Evolutionary conservation across 768 basidiomycete species (phyloP), one percentile per base, ranked within the genome.

Genomic region (Kwoniella mangroviensis): DNA sequence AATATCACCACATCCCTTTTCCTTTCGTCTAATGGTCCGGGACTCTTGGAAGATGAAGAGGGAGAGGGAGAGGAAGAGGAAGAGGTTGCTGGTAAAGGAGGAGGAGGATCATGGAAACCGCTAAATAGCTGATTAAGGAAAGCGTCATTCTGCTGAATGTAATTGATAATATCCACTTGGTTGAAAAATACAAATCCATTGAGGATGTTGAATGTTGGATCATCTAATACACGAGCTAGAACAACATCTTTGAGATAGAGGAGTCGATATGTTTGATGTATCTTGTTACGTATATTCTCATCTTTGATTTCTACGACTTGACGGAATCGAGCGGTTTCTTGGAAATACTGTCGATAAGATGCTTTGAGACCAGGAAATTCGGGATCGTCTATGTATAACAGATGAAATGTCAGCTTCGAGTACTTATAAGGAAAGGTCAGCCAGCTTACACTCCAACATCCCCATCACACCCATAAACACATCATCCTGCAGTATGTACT

Each of bases 241-340:
- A 99, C 93, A 68, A 99, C 96, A 81, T 99, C 97, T 83, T 98
- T 98, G 78, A 99, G 90, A 84, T 94, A 98, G 79, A 94, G 93
- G 7, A 99, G 87, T 21, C 97, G 92, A 82, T 98, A 98, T 2
- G 94, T 98, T 80, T 97, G 94, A 83, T 98, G 96, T 28, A 98
- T 91, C 84, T 98, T 98, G 67, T 87, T 88, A 77, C 91, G 90
- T 55, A 97, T 90, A 54, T 82, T 74, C 21, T 86, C 83, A 75
- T 96, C 93, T 53, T 88, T 87, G 79, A 98, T 91, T 40, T 88
- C 87, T 73, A 98, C 90, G 55, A 95, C 94, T 83, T 96, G 90
- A 77, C 92, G 91, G 84, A 93, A 98, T 65, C 88, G 89, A n/a
- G 92, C 87, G 11, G 89, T 90, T 75, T 91, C 87, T 62, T 89